Evolutionary conservation across 176 grass and related monocot species (phyloP).

Genomic region (Urochloa ruziziensis): DNA sequence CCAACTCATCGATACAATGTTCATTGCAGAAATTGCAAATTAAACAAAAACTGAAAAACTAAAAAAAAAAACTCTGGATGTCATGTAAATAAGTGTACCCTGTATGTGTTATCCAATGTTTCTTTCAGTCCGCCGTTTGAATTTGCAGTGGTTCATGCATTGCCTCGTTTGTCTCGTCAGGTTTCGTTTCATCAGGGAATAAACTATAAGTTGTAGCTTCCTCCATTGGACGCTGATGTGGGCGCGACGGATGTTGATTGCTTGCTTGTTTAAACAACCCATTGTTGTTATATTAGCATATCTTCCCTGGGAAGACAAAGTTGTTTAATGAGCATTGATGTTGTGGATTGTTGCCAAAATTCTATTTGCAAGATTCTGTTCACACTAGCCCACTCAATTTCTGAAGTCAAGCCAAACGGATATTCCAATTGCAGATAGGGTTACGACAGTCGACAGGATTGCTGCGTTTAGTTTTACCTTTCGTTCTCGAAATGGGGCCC

Average conservation of each 20-base stretch:
- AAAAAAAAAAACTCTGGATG: conserved; percentile 37
- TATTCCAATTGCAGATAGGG: too few species aligned
- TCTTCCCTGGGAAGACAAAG: not conserved
- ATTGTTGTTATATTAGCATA: not conserved
- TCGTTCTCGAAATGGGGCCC: not conserved
- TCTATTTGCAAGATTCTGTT: not conserved
- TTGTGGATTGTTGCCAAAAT: not conserved
- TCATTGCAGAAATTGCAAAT: conserved; percentile 46
- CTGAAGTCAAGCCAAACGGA: too few species aligned
- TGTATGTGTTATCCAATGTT: conserved; percentile 38
- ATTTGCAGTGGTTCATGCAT: conserved; percentile 2
- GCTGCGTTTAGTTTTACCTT: not conserved
- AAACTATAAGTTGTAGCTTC: not conserved
- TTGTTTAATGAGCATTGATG: not conserved
- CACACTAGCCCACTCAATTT: not conserved
- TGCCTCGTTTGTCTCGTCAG: not conserved
- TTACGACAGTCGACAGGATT: too few species aligned
- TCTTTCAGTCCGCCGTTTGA: conserved; percentile 4
- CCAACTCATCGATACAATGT: conserved; percentile 39
- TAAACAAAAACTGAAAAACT: conserved; percentile 10
- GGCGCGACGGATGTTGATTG: not conserved
- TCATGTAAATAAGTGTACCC: conserved; percentile 63
- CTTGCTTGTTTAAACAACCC: not conserved
- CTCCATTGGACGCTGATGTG: not conserved
- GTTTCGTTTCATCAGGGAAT: conserved; percentile 11